Base-by-base conservation (phyloP, 495 filamentous ascomycete genomes). In the Beverwykella pulmonaria region DNA sequence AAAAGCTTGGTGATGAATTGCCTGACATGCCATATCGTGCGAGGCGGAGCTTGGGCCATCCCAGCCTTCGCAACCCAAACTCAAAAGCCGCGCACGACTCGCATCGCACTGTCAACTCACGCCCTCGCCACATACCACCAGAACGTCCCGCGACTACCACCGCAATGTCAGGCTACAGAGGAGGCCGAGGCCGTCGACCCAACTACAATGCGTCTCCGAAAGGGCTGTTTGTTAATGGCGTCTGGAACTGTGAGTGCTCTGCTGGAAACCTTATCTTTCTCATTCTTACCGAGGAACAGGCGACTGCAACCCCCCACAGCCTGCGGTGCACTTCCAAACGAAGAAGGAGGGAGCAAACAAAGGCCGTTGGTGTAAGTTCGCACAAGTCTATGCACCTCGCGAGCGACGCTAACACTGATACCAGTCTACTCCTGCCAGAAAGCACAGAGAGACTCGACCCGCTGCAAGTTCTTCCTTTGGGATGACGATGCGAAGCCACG, bases 391-490 rank as follows among this genome's bases (percentile, higher is more conserved):
- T 78, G 61, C 71, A 63, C 49, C 23, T n/a, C 49, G 26, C n/a
- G 27, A 10, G 30, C 6, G 19, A 17, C 20, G 2, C 59, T 62
- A 22, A 68, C 39, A 12, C 30, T 3, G 26, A 14, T n/a, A 25
- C 23, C 26, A 84, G 82, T 92, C 74, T 91, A 88, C 71, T 85
- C 80, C 7, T 92, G 90, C 73, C 83, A 83, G 60, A 82, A 83
- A 64, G 72, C 77, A 8, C 77, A 80, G 29, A 69, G 76, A 0
- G 69, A 69, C 23, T 77, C 17, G 8, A 61, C 9, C 2, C 20
- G 79, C 39, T 93, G 90, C 75, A 77, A 79, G 17, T 92, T 92
- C 80, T 93, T 91, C 73, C 76, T 92, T 1, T 92, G 86, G 84
- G 79, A 81, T 27, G 83, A 86, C 27, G 82, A 85, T n/a, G 89